Evolutionary conservation across 1,284 basidiomycete genomes (phyloP).

Genomic region (Cystobasidiaceae sp.): DNA sequence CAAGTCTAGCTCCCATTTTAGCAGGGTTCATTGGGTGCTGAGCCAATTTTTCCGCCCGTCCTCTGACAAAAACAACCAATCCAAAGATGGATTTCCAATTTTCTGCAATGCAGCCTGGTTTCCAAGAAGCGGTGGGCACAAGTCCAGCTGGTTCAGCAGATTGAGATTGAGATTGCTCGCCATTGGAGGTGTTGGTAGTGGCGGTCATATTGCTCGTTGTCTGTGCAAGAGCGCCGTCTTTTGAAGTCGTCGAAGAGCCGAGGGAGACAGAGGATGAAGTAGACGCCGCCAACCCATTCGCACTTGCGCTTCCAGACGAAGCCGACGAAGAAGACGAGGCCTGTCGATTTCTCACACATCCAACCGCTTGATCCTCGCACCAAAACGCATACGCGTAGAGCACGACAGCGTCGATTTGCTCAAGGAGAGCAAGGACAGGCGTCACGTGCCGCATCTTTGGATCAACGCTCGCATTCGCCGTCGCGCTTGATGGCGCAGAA

Average conservation of each 20-base stretch:
- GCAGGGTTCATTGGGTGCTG: neutral
- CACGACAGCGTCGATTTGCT: slow-evolving; percentile 51
- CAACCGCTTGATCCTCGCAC: slow-evolving; percentile 49
- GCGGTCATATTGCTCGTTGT: neutral
- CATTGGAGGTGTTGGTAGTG: too few species aligned
- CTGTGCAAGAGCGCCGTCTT: neutral
- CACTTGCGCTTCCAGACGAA: too few species aligned
- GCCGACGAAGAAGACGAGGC: too few species aligned
- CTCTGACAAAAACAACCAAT: slow-evolving; percentile 37
- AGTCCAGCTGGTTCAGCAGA: too few species aligned
- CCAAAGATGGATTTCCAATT: slow-evolving; percentile 41
- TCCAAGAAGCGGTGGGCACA: too few species aligned
- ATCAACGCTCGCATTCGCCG: too few species aligned
- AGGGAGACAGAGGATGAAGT: too few species aligned
- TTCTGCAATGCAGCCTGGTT: slow-evolving; percentile 28
- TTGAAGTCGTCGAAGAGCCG: neutral
- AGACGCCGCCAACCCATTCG: too few species aligned
- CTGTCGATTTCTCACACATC: slow-evolving; percentile 5
- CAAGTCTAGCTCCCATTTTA: neutral
- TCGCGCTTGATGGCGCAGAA: too few species aligned
- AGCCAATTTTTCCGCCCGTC: slow-evolving; percentile 33
- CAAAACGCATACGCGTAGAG: slow-evolving; percentile 52
- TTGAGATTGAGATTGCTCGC: too few species aligned
- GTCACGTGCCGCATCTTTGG: too few species aligned
- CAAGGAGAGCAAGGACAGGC: slow-evolving; percentile 46